A percentile compares a stretch with the other conserved stretches of the same genome.
phyloP scores from a whole-genome alignment of 257 asterid genomes.

The Gardenia jasminoides region DNA sequence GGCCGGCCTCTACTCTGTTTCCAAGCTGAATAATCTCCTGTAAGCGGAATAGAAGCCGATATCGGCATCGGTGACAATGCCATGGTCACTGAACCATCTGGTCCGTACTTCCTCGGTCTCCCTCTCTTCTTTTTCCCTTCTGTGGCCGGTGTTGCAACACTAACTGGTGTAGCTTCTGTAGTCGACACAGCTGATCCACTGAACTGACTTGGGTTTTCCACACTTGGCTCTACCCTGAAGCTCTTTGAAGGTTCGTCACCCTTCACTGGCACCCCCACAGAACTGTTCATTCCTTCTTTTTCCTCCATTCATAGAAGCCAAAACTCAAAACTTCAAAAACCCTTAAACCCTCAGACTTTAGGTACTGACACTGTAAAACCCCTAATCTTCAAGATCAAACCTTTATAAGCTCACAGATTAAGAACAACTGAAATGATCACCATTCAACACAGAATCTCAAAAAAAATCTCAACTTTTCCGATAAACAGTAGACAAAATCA shows the following conservation, averaged over 20 bases:
- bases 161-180: slow-evolving; percentile 29
- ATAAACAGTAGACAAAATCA: slow-evolving; percentile 7
- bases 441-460: slow-evolving; percentile 21
- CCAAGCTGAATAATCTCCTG: slow-evolving; percentile 75
- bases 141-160: slow-evolving; percentile 29
- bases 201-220: slow-evolving; percentile 41
- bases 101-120: slow-evolving; percentile 79
- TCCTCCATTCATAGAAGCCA: slow-evolving; percentile 72
- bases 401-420: slow-evolving; percentile 27
- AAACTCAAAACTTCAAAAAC: slow-evolving; percentile 23
- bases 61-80: slow-evolving; percentile 97
- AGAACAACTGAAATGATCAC: slow-evolving; percentile 19
- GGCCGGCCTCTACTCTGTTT: slow-evolving; percentile 43
- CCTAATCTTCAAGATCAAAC: slow-evolving; percentile 32
- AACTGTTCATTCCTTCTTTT: slow-evolving; percentile 54
- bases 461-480: slow-evolving; percentile 18
- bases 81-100: slow-evolving; percentile 48
- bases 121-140: slow-evolving; percentile 81
- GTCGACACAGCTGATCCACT: slow-evolving; percentile 53
- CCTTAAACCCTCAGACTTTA: slow-evolving; percentile 27
- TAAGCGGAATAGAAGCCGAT: slow-evolving; percentile 85
- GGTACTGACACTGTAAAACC: slow-evolving; percentile 18
- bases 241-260: slow-evolving; percentile 63
- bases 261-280: slow-evolving; percentile 44
- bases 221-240: slow-evolving; percentile 55